Evolutionary conservation across 805 yeast genomes (phyloP).

Genomic region (Ogataea polymorpha): DNA sequence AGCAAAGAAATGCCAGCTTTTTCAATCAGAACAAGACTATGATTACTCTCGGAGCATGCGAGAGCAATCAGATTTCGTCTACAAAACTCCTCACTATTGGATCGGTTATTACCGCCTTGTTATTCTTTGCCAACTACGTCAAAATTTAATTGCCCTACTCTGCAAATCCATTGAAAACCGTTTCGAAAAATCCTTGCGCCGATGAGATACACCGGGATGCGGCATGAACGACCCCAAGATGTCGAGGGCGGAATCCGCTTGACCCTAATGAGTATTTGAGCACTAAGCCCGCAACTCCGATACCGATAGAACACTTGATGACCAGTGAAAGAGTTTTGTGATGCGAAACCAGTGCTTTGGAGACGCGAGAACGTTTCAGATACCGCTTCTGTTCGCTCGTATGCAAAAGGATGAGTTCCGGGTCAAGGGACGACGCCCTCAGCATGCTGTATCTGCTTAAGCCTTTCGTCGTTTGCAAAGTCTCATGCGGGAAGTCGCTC

Average conservation of each 20-base stretch:
- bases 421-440: conserved; percentile 9
- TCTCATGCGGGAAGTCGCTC: conserved; percentile 9
- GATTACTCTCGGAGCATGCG: conserved; percentile 6
- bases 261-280: conserved; percentile 12
- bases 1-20: neutral
- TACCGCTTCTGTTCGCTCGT: conserved; percentile 5
- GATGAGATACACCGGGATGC: conserved; percentile 6
- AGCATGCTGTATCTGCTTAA: conserved; percentile 25
- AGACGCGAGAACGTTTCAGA: conserved; percentile 1
- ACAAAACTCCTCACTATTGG: neutral
- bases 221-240: conserved; percentile 7
- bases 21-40: conserved; percentile 7
- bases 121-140: conserved; percentile 4
- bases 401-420: conserved; percentile 16
- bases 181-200: conserved; percentile 14
- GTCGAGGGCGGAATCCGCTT: conserved; percentile 11
- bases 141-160: conserved; percentile 6
- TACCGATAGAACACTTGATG: conserved; percentile 19
- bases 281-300: conserved; percentile 19
- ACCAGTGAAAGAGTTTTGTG: conserved; percentile 17
- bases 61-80: neutral
- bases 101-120: neutral
- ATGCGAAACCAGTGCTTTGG: conserved; percentile 7
- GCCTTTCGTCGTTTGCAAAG: neutral
- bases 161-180: conserved; percentile 13